These are phyloP conservation scores for Erythrobasidium hasegawianum DNA, from an alignment of 1,284 basidiomycete species.

Conservation along the genomic window DNA sequence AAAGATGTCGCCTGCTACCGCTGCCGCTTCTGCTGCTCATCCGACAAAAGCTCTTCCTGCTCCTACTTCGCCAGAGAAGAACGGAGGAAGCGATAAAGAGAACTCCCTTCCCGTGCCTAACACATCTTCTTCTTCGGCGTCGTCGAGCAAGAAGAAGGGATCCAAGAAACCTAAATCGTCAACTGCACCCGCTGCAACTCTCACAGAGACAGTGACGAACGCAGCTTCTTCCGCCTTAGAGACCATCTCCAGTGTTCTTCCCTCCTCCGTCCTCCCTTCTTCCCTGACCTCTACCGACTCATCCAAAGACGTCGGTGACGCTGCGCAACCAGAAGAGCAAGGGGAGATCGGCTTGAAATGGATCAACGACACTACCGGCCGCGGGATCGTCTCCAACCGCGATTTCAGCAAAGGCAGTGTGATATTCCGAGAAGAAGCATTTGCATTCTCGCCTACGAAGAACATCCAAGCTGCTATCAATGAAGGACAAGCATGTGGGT, in stretches of 20 bases:
- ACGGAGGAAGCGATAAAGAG: constrained; percentile 8
- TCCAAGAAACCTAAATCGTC: constrained; percentile 17
- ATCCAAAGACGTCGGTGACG: no score
- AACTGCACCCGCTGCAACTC: neutral
- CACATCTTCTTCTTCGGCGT: no score
- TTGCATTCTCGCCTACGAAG: constrained; percentile 24
- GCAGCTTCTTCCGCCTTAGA: constrained; percentile 7
- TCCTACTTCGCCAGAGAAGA: neutral
- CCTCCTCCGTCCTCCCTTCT: neutral
- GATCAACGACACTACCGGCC: constrained; percentile 7
- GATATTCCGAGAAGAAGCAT: constrained; percentile 32
- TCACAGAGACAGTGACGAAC: constrained; percentile 6
- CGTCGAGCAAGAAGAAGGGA: constrained; percentile 12
- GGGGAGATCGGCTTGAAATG: constrained; percentile 29
- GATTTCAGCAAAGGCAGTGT: constrained; percentile 16
- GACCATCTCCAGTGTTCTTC: no score
- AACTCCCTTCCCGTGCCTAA: neutral
- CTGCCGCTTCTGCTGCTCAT: neutral
- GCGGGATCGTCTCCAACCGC: constrained; percentile 20
- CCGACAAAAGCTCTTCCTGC: neutral
- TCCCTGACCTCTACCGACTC: constrained; percentile 6
- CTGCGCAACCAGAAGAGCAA: neutral
- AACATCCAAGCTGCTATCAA: constrained; percentile 29
- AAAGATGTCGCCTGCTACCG: neutral
- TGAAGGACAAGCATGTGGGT: constrained; percentile 21